A percentile compares a stretch with the other conserved stretches of the same genome.
These are phyloP conservation scores for Suillus luteus DNA, from an alignment of 768 basidiomycete genomes.

Conservation along the genomic window DNA sequence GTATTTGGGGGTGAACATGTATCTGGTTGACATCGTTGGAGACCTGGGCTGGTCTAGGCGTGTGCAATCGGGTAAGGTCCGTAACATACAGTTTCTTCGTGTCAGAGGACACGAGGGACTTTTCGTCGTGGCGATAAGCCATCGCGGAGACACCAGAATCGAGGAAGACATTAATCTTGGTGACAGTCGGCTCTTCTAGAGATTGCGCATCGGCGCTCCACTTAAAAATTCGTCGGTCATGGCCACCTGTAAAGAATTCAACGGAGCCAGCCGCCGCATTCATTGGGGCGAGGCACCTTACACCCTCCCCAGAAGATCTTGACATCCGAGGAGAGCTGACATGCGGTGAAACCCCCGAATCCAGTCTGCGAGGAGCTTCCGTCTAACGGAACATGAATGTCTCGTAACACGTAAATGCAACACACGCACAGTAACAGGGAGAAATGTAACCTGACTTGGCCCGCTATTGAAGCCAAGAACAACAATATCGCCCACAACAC, in stretches of 20 bases:
- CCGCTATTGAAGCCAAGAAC: constrained; percentile 47
- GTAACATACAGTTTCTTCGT: constrained; percentile 38
- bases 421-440: constrained; percentile 37
- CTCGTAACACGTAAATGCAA: constrained; percentile 27
- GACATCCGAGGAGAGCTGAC: constrained; percentile 27
- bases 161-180: constrained; percentile 32
- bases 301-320: constrained; percentile 32
- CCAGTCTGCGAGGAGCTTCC: constrained; percentile 32
- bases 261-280: constrained; percentile 30
- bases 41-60: constrained; percentile 33
- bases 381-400: constrained; percentile 28
- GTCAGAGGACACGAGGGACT: constrained; percentile 38
- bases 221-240: constrained; percentile 45
- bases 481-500: constrained; percentile 41
- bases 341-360: constrained; percentile 37
- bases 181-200: constrained; percentile 26
- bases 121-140: constrained; percentile 38
- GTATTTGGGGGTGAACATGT: constrained; percentile 46
- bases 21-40: constrained; percentile 46
- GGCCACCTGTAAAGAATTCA: constrained; percentile 51
- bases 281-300: constrained; percentile 46
- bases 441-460: constrained; percentile 43
- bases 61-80: constrained; percentile 39
- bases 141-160: constrained; percentile 37
- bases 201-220: constrained; percentile 36